These are phyloP conservation scores for Ophiocordyceps camponoti-floridani DNA, from an alignment of 2,329 filamentous ascomycete species.

Conservation along the genomic window DNA sequence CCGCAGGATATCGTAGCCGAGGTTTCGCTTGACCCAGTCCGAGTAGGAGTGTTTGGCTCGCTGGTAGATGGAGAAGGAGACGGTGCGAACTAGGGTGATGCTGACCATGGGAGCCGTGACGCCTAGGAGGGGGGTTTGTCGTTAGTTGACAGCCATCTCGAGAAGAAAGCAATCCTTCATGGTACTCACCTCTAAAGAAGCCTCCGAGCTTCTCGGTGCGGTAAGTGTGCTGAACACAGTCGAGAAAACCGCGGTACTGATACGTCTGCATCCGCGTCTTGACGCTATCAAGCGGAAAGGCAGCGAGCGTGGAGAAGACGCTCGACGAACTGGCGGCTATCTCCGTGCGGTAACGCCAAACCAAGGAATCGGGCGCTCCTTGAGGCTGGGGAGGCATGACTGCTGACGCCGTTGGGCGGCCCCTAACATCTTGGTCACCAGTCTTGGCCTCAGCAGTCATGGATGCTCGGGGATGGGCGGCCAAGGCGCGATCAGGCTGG, in stretches of 20 bases:
- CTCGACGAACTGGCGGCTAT: constrained; percentile 63
- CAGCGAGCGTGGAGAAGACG: constrained; percentile 58
- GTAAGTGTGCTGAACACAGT: constrained; percentile 63
- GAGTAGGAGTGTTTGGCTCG: constrained; percentile 58
- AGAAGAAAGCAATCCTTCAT: neutral
- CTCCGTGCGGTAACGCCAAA: constrained; percentile 66
- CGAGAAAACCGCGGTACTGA: constrained; percentile 54
- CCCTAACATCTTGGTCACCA: constrained; percentile 20
- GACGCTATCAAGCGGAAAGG: constrained; percentile 78
- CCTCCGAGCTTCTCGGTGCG: constrained; percentile 51
- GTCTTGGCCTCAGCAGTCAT: constrained; percentile 17
- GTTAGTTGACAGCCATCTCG: neutral
- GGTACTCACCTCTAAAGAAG: constrained; percentile 67
- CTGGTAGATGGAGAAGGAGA: constrained; percentile 68
- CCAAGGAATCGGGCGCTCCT: constrained; percentile 23
- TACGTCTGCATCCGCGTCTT: constrained; percentile 86
- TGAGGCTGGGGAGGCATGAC: constrained; percentile 11
- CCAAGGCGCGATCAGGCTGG: constrained; percentile 10
- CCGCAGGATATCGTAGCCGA: constrained; percentile 51
- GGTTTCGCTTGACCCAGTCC: constrained; percentile 48
- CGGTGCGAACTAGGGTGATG: constrained; percentile 58
- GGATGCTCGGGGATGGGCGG: constrained; percentile 15
- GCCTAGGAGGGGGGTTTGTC: constrained; percentile 28
- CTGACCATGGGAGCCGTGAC: constrained; percentile 66
- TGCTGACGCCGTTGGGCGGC: constrained; percentile 10